phyloP scores from a whole-genome alignment of 202 grass and related monocot genomes.

The Zoysia matrella region DNA sequence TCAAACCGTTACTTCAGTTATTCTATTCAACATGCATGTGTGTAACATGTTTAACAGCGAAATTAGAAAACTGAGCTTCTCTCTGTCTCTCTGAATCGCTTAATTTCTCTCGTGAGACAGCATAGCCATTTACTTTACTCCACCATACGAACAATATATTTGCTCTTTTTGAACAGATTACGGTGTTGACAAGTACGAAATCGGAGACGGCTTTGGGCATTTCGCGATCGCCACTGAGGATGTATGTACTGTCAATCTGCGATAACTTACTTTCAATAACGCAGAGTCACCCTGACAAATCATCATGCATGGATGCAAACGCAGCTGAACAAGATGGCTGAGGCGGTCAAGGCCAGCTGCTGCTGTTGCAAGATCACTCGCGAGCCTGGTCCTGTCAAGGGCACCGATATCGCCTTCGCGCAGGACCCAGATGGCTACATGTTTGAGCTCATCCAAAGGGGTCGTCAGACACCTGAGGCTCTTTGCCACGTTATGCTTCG shows the following conservation, averaged over 20 bases:
- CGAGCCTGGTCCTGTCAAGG: conserved; percentile 96
- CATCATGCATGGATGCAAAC: conserved; percentile 28
- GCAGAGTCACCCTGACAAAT: conserved; percentile 14
- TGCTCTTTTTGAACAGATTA: conserved; percentile 63
- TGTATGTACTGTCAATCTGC: conserved; percentile 48
- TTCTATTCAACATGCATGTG: conserved; percentile 2
- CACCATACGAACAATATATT: conserved; percentile 20
- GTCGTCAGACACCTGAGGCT: too few relatives aligned
- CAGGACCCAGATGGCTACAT: conserved; percentile 90
- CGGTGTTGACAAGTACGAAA: conserved; percentile 95
- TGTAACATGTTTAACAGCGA: not conserved
- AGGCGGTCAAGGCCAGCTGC: conserved; percentile 60
- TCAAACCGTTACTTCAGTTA: not conserved
- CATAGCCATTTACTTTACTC: not conserved
- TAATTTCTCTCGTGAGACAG: not conserved
- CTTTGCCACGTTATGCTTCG: too few relatives aligned
- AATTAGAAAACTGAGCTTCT: conserved; percentile 17
- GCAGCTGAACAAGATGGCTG: conserved; percentile 87
- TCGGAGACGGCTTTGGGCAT: conserved; percentile 94
- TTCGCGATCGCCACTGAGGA: conserved; percentile 91
- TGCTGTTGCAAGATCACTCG: conserved; percentile 74
- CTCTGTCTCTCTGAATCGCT: not conserved
- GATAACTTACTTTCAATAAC: not conserved
- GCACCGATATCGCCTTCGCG: conserved; percentile 92
- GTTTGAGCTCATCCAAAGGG: conserved; percentile 31